phyloP scores from a whole-genome alignment of 768 basidiomycete genomes.

The Butyriboletus loyo region DNA sequence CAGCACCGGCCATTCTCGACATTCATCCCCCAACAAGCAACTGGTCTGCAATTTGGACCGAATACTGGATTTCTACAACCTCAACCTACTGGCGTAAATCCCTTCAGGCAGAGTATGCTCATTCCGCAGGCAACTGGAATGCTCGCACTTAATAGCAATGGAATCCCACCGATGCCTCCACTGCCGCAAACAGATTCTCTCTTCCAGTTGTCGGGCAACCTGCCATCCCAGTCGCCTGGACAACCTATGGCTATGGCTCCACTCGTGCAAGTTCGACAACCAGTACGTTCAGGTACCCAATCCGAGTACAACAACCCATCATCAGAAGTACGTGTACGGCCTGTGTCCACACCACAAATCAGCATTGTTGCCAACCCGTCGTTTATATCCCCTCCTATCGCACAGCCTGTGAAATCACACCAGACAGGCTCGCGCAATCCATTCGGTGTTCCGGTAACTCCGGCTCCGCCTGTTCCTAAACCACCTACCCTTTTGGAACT shows the following conservation, averaged over 20 bases:
- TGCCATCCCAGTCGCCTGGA: constrained; percentile 14
- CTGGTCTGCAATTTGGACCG: constrained; percentile 42
- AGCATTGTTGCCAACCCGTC: constrained; percentile 28
- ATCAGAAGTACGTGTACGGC: constrained; percentile 47
- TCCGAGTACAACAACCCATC: constrained; percentile 3
- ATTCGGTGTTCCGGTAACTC: constrained; percentile 71
- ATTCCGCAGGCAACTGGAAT: constrained; percentile 61
- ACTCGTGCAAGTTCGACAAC: constrained; percentile 7
- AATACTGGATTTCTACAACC: constrained; percentile 48
- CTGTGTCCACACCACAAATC: constrained; percentile 71
- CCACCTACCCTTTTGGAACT: constrained; percentile 81
- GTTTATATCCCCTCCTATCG: constrained; percentile 40
- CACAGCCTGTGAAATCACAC: constrained; percentile 76
- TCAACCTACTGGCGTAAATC: constrained; percentile 63
- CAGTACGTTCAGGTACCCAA: constrained; percentile 1
- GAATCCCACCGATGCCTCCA: constrained; percentile 13
- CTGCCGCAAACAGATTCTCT: constrained; percentile 5
- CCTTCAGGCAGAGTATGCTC: constrained; percentile 80
- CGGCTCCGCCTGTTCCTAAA: constrained; percentile 66
- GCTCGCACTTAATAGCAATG: constrained; percentile 40
- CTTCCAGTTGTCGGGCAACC: constrained; percentile 9
- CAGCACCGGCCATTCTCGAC: constrained; percentile 55
- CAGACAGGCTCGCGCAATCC: constrained; percentile 95
- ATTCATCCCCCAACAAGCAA: constrained; percentile 55
- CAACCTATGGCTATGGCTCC: constrained; percentile 8